Evolutionary conservation across 768 basidiomycete species (phyloP).

Genomic region (Gyrodon lividus): DNA sequence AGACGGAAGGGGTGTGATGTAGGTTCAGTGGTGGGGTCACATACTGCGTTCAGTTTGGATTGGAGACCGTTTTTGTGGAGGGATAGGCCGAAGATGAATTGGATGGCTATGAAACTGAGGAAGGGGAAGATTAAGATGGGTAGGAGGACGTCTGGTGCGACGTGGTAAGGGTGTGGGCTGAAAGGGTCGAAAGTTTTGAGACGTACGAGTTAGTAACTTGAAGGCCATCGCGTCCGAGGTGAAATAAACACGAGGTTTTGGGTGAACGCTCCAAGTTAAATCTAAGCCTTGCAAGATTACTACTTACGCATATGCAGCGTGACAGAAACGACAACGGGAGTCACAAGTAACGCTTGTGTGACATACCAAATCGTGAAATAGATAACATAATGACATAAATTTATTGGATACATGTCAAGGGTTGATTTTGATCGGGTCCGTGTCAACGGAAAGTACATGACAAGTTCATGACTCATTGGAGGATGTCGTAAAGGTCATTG

Average conservation of each 20-base stretch:
- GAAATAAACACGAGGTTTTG: background rate
- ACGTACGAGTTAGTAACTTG: background rate
- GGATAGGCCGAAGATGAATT: conserved; percentile 14
- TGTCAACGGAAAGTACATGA: no score
- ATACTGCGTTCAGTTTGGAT: conserved; percentile 31
- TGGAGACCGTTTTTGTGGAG: conserved; percentile 12
- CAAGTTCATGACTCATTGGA: no score
- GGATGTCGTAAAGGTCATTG: no score
- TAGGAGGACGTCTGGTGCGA: conserved; percentile 11
- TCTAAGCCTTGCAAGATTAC: no score
- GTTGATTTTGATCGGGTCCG: no score
- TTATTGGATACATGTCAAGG: no score
- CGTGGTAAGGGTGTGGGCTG: background rate
- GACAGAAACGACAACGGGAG: no score
- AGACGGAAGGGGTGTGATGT: conserved; percentile 34
- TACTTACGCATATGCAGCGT: no score
- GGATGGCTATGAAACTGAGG: conserved; percentile 9
- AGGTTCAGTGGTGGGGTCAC: conserved; percentile 20
- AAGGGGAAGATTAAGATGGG: conserved; percentile 21
- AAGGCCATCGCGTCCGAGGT: background rate
- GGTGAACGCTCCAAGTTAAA: background rate
- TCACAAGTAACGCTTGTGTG: no score
- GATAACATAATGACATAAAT: no score
- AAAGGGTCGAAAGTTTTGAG: background rate
- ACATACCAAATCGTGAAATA: no score